phyloP scores from a whole-genome alignment of 441 rosid genomes.

The Bruguiera hainesii region DNA sequence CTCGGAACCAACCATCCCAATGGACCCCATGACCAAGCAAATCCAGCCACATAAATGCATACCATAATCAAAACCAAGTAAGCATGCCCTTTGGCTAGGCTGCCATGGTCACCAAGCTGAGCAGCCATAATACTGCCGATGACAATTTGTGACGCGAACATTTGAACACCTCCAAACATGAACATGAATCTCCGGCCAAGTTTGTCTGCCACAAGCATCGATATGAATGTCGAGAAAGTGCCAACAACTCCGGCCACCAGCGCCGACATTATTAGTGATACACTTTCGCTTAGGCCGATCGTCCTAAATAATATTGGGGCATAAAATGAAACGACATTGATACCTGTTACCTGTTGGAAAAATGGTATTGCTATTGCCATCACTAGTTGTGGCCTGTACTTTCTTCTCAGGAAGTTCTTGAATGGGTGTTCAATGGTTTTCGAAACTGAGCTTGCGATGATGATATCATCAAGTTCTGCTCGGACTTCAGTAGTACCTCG shows the following conservation, averaged over 20 bases:
- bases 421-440: background rate
- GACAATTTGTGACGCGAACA: slow-evolving; percentile 57
- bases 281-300: slow-evolving; percentile 62
- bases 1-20: slow-evolving; percentile 73
- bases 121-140: slow-evolving; percentile 47
- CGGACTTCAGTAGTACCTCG: background rate
- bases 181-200: slow-evolving; percentile 62
- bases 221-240: slow-evolving; percentile 45
- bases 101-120: slow-evolving; percentile 45
- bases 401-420: background rate
- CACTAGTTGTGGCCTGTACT: background rate
- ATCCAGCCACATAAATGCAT: slow-evolving; percentile 56
- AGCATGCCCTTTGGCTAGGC: slow-evolving; percentile 43
- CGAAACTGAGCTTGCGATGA: background rate
- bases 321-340: background rate
- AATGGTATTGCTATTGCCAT: background rate
- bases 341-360: background rate
- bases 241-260: slow-evolving; percentile 63
- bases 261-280: slow-evolving; percentile 55
- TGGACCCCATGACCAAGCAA: slow-evolving; percentile 82
- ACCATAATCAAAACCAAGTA: slow-evolving; percentile 43
- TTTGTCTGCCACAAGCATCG: slow-evolving; percentile 61
- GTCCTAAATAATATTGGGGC: slow-evolving; percentile 67
- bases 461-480: background rate
- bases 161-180: slow-evolving; percentile 56